Base-by-base conservation (phyloP, 805 yeast species). In the Kodamaea laetipori region DNA sequence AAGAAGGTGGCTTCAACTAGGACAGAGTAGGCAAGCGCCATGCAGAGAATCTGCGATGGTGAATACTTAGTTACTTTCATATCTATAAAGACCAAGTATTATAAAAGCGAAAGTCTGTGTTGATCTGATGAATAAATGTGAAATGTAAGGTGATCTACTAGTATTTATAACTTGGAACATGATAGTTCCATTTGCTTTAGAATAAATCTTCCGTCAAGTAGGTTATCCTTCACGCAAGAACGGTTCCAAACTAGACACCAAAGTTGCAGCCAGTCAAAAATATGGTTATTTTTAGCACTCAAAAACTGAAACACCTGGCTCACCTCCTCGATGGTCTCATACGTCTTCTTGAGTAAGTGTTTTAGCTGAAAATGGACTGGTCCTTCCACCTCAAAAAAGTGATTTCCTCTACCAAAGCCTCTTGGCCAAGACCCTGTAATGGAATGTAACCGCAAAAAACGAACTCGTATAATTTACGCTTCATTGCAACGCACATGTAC, bases 21-120 rank as follows among this genome's bases (percentile, higher is more conserved):
- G 19, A 15, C 19, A 15, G 37, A 24, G 21, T 38, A 38, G 3
- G 41, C 27, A 13, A 38, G 35, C 21, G 34, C 41, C 23, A 38
- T 19, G 13, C 32, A 25, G 25, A 38, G 28, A 21, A 38, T 35
- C 41, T 38, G 36, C 10, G 36, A 9, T 13, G 34, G 18, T 6
- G 34, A 30, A 13, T 12, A 30, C 15, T 30, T 30, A 3, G 34
- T 30, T 12, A 30, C 34, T 16, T 30, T 30, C 34, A 30, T 30
- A 21, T 30, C 19, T 30, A 4, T 30, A 8, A 30, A 19, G 11
- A 30, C 17, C 34, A 28, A 17, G 18, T 12, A 8, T 4, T 30
- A 13, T 12, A 13, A 30, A 30, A 30, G 34, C 34, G 34, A 30
- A 16, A 7, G 34, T 15, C 34, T 15, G 10, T 30, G 34, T 30